A percentile compares a stretch with the other conserved stretches of the same genome.
Evolutionary conservation across 1,139 yeast species (phyloP).

Genomic region (Blastobotrys buckinghamii): DNA sequence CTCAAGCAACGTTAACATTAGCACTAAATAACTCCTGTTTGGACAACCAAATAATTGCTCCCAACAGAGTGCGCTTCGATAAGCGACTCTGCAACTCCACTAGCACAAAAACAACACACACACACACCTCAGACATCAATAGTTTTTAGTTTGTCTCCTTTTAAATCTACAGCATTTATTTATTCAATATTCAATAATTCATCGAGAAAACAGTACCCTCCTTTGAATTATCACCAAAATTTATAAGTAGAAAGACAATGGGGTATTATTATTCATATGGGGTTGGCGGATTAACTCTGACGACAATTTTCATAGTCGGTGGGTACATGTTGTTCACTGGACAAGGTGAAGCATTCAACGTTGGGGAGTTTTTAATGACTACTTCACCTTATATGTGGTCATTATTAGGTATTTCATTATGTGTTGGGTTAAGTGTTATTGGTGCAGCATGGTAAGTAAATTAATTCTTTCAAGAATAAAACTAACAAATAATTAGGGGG

Average conservation of each 20-base stretch:
- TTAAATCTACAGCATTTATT: too few relatives aligned
- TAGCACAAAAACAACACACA: too few relatives aligned
- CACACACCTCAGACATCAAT: too few relatives aligned
- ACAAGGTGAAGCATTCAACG: constrained; percentile 82
- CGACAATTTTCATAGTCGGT: constrained; percentile 23
- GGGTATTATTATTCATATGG: constrained; percentile 1
- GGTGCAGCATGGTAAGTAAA: constrained; percentile 92
- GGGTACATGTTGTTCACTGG: constrained; percentile 78
- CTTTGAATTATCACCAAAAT: constrained; percentile 27
- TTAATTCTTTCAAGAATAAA: neutral
- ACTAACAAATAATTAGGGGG: constrained; percentile 42
- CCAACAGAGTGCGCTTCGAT: too few relatives aligned
- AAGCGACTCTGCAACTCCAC: too few relatives aligned
- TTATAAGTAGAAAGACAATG: neutral
- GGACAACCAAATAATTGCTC: too few relatives aligned
- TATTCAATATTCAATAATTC: too few relatives aligned
- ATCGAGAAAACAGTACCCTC: too few relatives aligned
- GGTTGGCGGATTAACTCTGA: constrained; percentile 10
- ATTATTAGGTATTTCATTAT: constrained; percentile 78
- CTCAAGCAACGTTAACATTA: too few relatives aligned
- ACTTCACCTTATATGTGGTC: constrained; percentile 99
- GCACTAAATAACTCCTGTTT: too few relatives aligned
- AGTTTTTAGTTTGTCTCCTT: too few relatives aligned
- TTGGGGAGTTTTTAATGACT: constrained; percentile 77
- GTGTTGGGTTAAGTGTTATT: constrained; percentile 90